phyloP scores from a whole-genome alignment of 2,329 filamentous ascomycete species.

The Fusarium sp. region DNA sequence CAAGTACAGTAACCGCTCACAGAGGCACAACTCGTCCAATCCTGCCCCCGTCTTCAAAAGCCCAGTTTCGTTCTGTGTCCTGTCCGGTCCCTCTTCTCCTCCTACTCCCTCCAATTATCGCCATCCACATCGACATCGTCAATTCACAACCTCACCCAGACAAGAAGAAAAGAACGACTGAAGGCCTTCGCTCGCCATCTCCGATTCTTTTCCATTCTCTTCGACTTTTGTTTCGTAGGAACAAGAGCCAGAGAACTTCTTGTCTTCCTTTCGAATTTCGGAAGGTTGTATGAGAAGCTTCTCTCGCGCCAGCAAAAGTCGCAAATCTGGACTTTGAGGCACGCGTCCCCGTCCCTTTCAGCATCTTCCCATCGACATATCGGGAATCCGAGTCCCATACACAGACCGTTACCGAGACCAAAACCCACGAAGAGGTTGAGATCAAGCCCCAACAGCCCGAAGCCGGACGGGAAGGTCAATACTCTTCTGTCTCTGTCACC shows the following conservation, averaged over 20 bases:
- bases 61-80: slow-evolving; percentile 51
- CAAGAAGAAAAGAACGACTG: slow-evolving; percentile 53
- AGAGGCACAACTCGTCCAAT: slow-evolving; percentile 43
- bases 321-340: slow-evolving; percentile 99
- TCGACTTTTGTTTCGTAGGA: slow-evolving; percentile 66
- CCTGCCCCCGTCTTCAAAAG: slow-evolving; percentile 56
- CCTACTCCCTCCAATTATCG: slow-evolving; percentile 54
- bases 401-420: slow-evolving; percentile 67
- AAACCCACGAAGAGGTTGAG: slow-evolving; percentile 89
- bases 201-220: slow-evolving; percentile 53
- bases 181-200: slow-evolving; percentile 51
- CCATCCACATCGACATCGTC: slow-evolving; percentile 50
- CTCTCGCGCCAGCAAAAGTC: slow-evolving; percentile 77
- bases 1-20: slow-evolving; percentile 17
- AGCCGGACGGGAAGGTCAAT: slow-evolving; percentile 98
- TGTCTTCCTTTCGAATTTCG: slow-evolving; percentile 76
- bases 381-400: slow-evolving; percentile 66
- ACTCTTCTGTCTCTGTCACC: slow-evolving; percentile 77
- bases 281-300: slow-evolving; percentile 73
- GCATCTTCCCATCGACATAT: slow-evolving; percentile 99
- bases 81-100: slow-evolving; percentile 45
- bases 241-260: slow-evolving; percentile 76
- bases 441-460: slow-evolving; percentile 79
- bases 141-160: slow-evolving; percentile 46
- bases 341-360: slow-evolving; percentile 98